A percentile compares a stretch with the other conserved stretches of the same genome.
phyloP scores from a whole-genome alignment of 2,329 filamentous ascomycete species.

The Colletotrichum sublineola region DNA sequence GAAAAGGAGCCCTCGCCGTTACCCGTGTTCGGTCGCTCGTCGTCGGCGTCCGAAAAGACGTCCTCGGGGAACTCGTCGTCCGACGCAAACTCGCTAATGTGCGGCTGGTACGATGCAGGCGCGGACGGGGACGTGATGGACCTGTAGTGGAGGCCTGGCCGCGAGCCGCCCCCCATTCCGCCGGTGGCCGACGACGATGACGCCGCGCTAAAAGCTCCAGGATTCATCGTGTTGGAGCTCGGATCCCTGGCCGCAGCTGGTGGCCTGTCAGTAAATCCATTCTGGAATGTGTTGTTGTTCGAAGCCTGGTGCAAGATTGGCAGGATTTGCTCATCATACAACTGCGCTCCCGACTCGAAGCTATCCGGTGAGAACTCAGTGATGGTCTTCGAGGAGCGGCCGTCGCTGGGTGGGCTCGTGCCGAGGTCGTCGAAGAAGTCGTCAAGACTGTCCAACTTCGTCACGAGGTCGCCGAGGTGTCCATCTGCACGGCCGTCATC shows the following conservation, averaged over 20 bases:
- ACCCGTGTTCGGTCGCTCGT: conserved; percentile 61
- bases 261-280: conserved; percentile 84
- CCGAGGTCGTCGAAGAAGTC: conserved; percentile 83
- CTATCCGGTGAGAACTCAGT: conserved; percentile 75
- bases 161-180: conserved; percentile 46
- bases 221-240: conserved; percentile 73
- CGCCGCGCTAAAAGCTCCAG: conserved; percentile 67
- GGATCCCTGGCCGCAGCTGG: conserved; percentile 71
- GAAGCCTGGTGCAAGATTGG: conserved; percentile 90
- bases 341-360: conserved; percentile 80
- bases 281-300: conserved; percentile 85
- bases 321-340: conserved; percentile 94
- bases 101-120: conserved; percentile 66
- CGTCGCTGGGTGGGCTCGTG: conserved; percentile 70
- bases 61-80: conserved; percentile 83
- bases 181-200: conserved; percentile 50
- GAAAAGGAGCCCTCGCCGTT: conserved; percentile 65
- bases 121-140: conserved; percentile 86
- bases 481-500: conserved; percentile 81
- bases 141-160: conserved; percentile 81
- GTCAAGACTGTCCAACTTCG: conserved; percentile 82
- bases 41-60: conserved; percentile 83
- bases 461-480: conserved; percentile 85
- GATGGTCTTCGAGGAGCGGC: conserved; percentile 72
- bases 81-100: conserved; percentile 73